These are phyloP conservation scores for Phyllosticta paracitricarpa DNA, from an alignment of 2,329 filamentous ascomycete genomes.

Conservation along the genomic window DNA sequence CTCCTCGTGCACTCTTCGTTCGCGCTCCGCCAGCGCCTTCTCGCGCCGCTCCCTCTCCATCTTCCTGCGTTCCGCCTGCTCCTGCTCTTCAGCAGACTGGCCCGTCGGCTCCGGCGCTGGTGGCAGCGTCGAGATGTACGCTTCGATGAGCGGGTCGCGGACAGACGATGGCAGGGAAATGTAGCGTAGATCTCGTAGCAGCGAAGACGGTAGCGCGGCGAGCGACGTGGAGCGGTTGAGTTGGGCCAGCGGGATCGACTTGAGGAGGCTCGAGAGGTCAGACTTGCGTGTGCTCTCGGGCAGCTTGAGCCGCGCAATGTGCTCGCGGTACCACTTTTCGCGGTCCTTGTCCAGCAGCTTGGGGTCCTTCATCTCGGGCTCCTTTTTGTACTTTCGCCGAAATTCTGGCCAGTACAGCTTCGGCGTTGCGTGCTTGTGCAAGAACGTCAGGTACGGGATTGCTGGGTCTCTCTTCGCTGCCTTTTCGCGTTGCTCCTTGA, in stretches of 20 bases:
- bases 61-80: conserved; percentile 33
- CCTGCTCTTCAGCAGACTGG: conserved; percentile 40
- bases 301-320: conserved; percentile 55
- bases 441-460: conserved; percentile 70
- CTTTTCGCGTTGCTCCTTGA: conserved; percentile 62
- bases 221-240: conserved; percentile 52
- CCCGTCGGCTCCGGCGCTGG: conserved; percentile 42
- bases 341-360: conserved; percentile 53
- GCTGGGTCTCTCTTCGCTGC: conserved; percentile 74
- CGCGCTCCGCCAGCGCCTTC: conserved; percentile 56
- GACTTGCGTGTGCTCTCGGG: conserved; percentile 56
- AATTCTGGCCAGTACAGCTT: conserved; percentile 98
- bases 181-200: conserved; percentile 60
- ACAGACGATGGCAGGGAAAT: conserved; percentile 53
- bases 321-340: conserved; percentile 70
- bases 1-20: conserved; percentile 52
- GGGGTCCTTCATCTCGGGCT: conserved; percentile 67
- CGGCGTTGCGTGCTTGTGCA: conserved; percentile 72
- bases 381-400: conserved; percentile 78
- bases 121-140: conserved; percentile 55
- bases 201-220: conserved; percentile 48
- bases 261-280: conserved; percentile 58
- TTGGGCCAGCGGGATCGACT: conserved; percentile 45
- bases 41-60: conserved; percentile 42
- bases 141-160: conserved; percentile 56